A percentile compares a stretch with the other conserved stretches of the same genome.
Evolutionary conservation across 163 green algal genomes (phyloP).

Genomic region (Chlamydomonas reinhardtii): DNA sequence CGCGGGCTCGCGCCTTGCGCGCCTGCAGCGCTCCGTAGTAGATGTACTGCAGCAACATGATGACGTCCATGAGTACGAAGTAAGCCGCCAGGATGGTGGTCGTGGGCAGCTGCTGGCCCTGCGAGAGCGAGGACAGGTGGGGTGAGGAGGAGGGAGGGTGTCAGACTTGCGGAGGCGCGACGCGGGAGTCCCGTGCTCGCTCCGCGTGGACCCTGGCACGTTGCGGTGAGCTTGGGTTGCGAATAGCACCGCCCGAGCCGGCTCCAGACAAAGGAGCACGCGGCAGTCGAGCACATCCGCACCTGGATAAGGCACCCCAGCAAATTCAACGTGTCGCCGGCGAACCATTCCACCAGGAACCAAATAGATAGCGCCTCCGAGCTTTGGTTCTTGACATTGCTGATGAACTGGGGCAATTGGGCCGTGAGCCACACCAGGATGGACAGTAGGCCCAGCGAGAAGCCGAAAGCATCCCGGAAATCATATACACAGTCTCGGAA

Average conservation of each 20-base stretch:
- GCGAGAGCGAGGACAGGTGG: slow-evolving; percentile 34
- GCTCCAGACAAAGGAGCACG: too few species aligned
- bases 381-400: slow-evolving; percentile 84
- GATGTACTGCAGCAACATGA: slow-evolving; percentile 82
- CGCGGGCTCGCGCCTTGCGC: slow-evolving; percentile 27
- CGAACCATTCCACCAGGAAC: slow-evolving; percentile 83
- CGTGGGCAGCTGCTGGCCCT: slow-evolving; percentile 88
- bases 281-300: too few species aligned
- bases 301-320: slow-evolving; percentile 76
- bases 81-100: slow-evolving; percentile 91
- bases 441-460: slow-evolving; percentile 79
- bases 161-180: too few species aligned
- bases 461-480: slow-evolving; percentile 77
- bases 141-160: too few species aligned
- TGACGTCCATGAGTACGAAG: slow-evolving; percentile 83
- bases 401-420: slow-evolving; percentile 84
- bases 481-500: slow-evolving; percentile 86
- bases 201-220: too few species aligned
- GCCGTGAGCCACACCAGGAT: slow-evolving; percentile 91
- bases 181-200: too few species aligned
- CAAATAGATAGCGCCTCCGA: slow-evolving; percentile 88
- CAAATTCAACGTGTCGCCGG: slow-evolving; percentile 95
- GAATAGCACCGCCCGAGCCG: too few species aligned
- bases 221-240: too few species aligned
- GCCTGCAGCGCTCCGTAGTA: slow-evolving; percentile 69